Percentiles rank a stretch among this genome's conserved stretches.
These are phyloP conservation scores for Asterophora parasitica DNA, from an alignment of 768 basidiomycete genomes.

Conservation along the genomic window DNA sequence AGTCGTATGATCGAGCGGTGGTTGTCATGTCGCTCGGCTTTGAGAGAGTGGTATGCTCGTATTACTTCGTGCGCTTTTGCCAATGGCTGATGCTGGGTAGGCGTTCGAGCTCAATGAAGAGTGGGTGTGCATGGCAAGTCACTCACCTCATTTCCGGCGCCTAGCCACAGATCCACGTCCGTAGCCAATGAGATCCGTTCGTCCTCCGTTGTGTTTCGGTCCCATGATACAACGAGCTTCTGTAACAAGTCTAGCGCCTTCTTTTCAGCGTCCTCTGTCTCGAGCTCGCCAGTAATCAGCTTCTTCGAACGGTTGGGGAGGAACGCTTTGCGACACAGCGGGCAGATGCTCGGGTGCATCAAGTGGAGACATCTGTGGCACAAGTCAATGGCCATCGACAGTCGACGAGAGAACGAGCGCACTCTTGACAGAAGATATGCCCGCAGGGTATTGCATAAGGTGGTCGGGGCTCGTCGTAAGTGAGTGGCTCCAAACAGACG, in stretches of 20 bases:
- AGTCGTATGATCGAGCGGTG: constrained; percentile 26
- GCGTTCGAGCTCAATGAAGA: too few relatives aligned
- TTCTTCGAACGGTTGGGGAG: constrained; percentile 18
- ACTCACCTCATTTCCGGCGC: constrained; percentile 35
- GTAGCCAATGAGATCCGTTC: constrained; percentile 30
- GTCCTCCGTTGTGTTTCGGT: constrained; percentile 28
- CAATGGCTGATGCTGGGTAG: constrained; percentile 19
- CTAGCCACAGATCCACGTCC: constrained; percentile 55
- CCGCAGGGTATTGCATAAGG: constrained; percentile 76
- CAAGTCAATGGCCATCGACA: not conserved
- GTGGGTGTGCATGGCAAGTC: constrained; percentile 4
- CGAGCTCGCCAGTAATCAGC: constrained; percentile 22
- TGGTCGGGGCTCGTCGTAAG: constrained; percentile 45
- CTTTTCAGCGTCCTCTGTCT: constrained; percentile 28
- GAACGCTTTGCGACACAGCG: constrained; percentile 17
- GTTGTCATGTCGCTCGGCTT: constrained; percentile 28
- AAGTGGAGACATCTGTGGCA: constrained; percentile 13
- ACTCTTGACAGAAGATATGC: constrained; percentile 71
- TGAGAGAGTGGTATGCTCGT: constrained; percentile 33
- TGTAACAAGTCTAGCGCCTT: constrained; percentile 34
- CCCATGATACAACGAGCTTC: constrained; percentile 35
- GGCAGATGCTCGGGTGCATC: constrained; percentile 15
- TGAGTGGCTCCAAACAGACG: constrained; percentile 65
- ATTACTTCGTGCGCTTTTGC: constrained; percentile 33
- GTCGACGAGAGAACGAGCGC: constrained; percentile 23